Conservation (phyloP, 805 yeast genomes). For the Wickerhamomyces xylosicus region DNA sequence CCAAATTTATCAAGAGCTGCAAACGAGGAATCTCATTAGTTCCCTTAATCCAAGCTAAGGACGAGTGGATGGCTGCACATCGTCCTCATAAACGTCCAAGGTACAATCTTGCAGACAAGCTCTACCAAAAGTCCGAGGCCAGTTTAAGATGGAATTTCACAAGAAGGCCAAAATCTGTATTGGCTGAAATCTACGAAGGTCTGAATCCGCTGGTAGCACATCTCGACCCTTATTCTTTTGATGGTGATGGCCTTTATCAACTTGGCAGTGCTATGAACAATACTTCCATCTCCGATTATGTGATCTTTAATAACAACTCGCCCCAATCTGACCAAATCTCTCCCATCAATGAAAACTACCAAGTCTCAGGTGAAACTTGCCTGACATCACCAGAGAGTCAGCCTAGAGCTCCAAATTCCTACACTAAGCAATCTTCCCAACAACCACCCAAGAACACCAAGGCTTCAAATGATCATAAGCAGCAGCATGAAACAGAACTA, state of each 20-base stretch:
- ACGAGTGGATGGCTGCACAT: conserved; percentile 23
- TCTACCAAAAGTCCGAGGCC: conserved; percentile 18
- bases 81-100: conserved; percentile 28
- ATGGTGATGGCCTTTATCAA: not conserved
- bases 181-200: not conserved
- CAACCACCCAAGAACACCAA: no score
- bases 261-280: not conserved
- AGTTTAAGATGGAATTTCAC: conserved; percentile 18
- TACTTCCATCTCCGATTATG: conserved; percentile 1
- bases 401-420: not conserved
- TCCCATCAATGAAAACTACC: conserved; percentile 6
- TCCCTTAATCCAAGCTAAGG: conserved; percentile 29
- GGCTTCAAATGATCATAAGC: no score
- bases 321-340: conserved; percentile 9
- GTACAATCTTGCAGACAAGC: conserved; percentile 21
- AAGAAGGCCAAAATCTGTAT: not conserved
- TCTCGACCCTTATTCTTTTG: no score
- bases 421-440: not conserved
- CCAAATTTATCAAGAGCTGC: conserved; percentile 35
- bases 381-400: conserved; percentile 11
- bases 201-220: no score
- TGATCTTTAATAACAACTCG: conserved; percentile 2
- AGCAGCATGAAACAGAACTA: not conserved
- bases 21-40: conserved; percentile 22
- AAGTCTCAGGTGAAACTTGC: conserved; percentile 12